Evolutionary conservation across 2,329 filamentous ascomycete genomes (phyloP), one percentile per base, ranked within the genome.

Genomic region (Calonectria pauciramosa): DNA sequence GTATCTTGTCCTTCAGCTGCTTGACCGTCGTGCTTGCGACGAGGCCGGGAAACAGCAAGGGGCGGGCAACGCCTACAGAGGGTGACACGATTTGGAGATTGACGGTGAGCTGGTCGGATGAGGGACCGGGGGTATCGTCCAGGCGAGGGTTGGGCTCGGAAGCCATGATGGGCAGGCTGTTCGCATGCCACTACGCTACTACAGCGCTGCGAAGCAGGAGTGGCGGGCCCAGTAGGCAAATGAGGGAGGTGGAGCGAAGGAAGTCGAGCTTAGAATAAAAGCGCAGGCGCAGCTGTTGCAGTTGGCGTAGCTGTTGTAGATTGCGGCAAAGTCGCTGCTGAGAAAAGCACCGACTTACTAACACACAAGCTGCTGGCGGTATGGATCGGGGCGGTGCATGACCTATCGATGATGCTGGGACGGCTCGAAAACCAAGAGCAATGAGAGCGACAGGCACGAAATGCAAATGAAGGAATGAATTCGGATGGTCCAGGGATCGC

Each of bases 51-150:
- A 93, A 90, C 52, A 84, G 82, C 65, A 92, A 81, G 20, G 89
- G 89, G 26, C 87, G 86, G 67, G 86, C 87, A 16, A 91, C 89
- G 44, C 88, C 88, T 65, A 88, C 84, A 18, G 90, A 92, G 5
- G 91, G 91, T 74, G 91, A 93, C 51, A 93, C 81, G 73, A 93
- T 85, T 75, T 91, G 88, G 66, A 93, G 86, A 72, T 89, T 91
- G 82, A 92, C 88, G 44, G 85, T 84, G 68, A 86, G 84, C 76
- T 83, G 79, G 20, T 84, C 82, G 41, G 80, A 76, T 44, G 81
- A 77, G 71, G 75, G 77, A 79, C 68, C 44, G 9, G 76, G 60
- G 36, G 64, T 70, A 47, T 76, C 75, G 69, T 80, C 80, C 59
- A 82, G 74, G 71, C 77, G 80, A 69, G 82, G 70, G 52, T 81